Base-by-base conservation (phyloP, 129 eudicot species). In the Centella asiatica region DNA sequence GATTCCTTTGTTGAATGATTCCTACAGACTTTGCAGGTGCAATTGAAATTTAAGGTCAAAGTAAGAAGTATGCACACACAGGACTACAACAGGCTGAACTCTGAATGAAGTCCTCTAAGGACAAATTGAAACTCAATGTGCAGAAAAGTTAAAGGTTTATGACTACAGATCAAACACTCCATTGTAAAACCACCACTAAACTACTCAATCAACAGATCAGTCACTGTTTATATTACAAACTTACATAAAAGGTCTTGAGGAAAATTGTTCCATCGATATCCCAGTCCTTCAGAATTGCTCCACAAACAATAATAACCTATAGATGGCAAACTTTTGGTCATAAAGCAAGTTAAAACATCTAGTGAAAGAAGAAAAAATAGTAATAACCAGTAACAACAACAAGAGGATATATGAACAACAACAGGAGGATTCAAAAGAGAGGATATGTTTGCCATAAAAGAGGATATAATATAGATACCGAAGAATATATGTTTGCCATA, bases 191-290 rank as follows among this genome's bases (percentile, higher is more conserved):
- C 62, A 57, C 44, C 62, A 56, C 1, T 5, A 32, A 1, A 37
- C 62, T 57, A 32, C 44, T 32, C 44, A 0, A 4, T 57, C 27
- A 32, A 9, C 29, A 57, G 9, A 33, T 9, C 8, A 57, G 14
- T 57, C n/a, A 20, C 34, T 17, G 51, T n/a, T 32, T 18, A 20
- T 45, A 72, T 33, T 4, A 44, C 20, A 47, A 60, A 69, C 96
- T 88, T 76, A 88, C 96, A 70, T 81, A 80, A 82, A 81, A 81
- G 68, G 57, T 65, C 72, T 84, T 88, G 78, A 77, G 67, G 58
- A 62, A 74, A 19, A 50, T 52, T 44, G 50, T 64, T 67, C 72
- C 69, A 52, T 18, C 19, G 51, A 67, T 72, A 69, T 76, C 83
- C 90, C 83, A 83, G 44, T 83, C 92, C 72, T 69, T 85, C 56